Percentiles rank a stretch among this genome's conserved stretches.
Conservation (phyloP, 1,284 basidiomycete genomes). For the Pseudozyma pruni region DNA sequence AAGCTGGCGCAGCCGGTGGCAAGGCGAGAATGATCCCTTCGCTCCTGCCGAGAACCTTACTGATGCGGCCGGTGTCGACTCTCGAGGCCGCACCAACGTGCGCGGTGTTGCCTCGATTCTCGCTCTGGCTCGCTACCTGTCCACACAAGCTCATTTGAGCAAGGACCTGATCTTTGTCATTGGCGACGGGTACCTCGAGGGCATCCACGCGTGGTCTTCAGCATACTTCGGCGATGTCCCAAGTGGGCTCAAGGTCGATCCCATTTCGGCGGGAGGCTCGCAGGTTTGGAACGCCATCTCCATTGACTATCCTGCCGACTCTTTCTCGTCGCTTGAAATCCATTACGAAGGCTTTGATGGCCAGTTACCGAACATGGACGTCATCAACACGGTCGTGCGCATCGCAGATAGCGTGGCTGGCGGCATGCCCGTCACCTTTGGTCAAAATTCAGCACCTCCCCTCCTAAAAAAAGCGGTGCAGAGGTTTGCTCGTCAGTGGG, state of each 20-base stretch:
- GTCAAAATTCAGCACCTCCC: background rate
- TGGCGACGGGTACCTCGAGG: constrained; percentile 87
- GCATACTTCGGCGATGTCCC: constrained; percentile 80
- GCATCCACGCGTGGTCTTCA: constrained; percentile 89
- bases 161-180: constrained; percentile 87
- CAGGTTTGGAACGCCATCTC: constrained; percentile 86
- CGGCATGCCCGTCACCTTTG: constrained; percentile 23
- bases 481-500: constrained; percentile 4
- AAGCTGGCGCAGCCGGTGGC: constrained; percentile 68
- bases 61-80: constrained; percentile 2
- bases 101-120: constrained; percentile 86
- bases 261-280: constrained; percentile 69
- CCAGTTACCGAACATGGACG: constrained; percentile 93
- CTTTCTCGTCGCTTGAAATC: constrained; percentile 89
- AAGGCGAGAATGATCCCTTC: constrained; percentile 33
- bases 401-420: constrained; percentile 79
- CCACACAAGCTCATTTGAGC: constrained; percentile 65
- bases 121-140: constrained; percentile 82
- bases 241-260: constrained; percentile 75
- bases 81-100: constrained; percentile 76
- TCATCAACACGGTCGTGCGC: constrained; percentile 82
- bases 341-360: constrained; percentile 96
- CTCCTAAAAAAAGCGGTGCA: constrained; percentile 14
- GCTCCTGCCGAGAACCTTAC: constrained; percentile 14
- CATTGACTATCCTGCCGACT: constrained; percentile 95